These are phyloP conservation scores for Cercophora newfieldiana DNA, from an alignment of 495 filamentous ascomycete species.

Conservation along the genomic window DNA sequence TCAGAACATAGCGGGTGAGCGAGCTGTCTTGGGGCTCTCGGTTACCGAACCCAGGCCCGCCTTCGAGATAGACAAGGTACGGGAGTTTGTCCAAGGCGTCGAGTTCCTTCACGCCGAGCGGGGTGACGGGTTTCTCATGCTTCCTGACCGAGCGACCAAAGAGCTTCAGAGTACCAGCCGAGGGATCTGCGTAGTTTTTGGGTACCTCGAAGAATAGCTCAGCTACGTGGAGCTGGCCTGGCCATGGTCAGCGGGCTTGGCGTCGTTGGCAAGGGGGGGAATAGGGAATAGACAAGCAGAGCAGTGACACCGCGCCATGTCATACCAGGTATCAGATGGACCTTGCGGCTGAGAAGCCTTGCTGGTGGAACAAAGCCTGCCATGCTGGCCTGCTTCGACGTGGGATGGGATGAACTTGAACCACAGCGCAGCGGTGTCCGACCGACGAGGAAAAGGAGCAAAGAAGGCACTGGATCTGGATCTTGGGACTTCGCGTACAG, in stretches of 20 bases:
- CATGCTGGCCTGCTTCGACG: conserved; percentile 11
- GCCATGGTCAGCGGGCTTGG: neutral
- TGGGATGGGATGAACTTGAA: too few species aligned
- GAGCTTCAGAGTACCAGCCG: conserved; percentile 61
- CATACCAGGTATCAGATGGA: conserved; percentile 31
- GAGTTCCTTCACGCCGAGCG: conserved; percentile 29
- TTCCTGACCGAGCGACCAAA: conserved; percentile 74
- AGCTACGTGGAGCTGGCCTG: conserved; percentile 72
- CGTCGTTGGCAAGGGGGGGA: neutral
- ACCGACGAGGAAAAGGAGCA: too few species aligned
- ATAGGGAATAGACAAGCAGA: too few species aligned
- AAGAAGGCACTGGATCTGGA: too few species aligned
- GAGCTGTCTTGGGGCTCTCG: conserved; percentile 68
- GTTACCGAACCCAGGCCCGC: conserved; percentile 78
- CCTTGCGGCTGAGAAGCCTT: conserved; percentile 22
- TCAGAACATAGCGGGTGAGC: conserved; percentile 67
- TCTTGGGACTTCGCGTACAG: too few species aligned
- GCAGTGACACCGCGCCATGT: too few species aligned
- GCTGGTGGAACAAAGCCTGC: conserved; percentile 22
- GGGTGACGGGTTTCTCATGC: conserved; percentile 59
- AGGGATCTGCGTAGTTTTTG: conserved; percentile 66
- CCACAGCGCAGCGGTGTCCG: too few species aligned
- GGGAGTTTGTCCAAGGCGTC: conserved; percentile 50
- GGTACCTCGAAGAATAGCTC: conserved; percentile 88
- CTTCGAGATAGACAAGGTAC: conserved; percentile 62